Conservation (phyloP, 208 protist species). For the Acanthamoeba castellanii region DNA sequence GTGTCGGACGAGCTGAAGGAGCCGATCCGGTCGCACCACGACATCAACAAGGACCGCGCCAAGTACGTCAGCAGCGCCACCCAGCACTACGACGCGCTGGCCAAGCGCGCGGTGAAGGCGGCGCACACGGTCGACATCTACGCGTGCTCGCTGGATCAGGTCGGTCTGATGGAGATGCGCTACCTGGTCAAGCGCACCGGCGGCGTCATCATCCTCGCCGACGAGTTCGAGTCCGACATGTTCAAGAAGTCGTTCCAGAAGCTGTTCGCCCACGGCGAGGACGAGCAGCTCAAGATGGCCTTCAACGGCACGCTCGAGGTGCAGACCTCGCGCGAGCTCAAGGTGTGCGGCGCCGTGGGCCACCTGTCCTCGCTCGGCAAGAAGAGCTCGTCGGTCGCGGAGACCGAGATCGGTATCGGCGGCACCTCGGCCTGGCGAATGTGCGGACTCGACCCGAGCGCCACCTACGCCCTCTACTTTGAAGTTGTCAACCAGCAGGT, state of each 20-base stretch:
- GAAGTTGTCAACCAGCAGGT: conserved; percentile 93
- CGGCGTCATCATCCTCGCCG: conserved; percentile 94
- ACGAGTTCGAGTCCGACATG: conserved; percentile 96
- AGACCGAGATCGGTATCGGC: conserved; percentile 95
- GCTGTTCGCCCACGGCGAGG: conserved; percentile 90
- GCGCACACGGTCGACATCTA: conserved; percentile 98
- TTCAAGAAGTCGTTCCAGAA: conserved; percentile 94
- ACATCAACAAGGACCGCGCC: conserved; percentile 93
- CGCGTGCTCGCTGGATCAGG: conserved; percentile 97
- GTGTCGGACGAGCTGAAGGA: conserved; percentile 92
- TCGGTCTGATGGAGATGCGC: conserved; percentile 97
- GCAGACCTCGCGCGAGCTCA: conserved; percentile 95
- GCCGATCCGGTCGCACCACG: conserved; percentile 96
- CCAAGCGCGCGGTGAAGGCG: conserved; percentile 93
- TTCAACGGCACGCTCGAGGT: conserved; percentile 97
- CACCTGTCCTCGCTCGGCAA: conserved; percentile 94
- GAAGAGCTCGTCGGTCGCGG: conserved; percentile 91
- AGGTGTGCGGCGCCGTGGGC: conserved; percentile 94
- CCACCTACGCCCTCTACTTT: conserved; percentile 97
- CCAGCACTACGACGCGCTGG: conserved; percentile 94
- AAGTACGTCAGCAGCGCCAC: conserved; percentile 88
- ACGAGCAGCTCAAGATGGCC: conserved; percentile 93
- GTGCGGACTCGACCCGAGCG: conserved; percentile 94
- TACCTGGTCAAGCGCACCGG: conserved; percentile 85
- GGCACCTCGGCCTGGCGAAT: conserved; percentile 98